Conservation (phyloP, 2,329 filamentous ascomycete genomes). For the Nemania serpens region DNA sequence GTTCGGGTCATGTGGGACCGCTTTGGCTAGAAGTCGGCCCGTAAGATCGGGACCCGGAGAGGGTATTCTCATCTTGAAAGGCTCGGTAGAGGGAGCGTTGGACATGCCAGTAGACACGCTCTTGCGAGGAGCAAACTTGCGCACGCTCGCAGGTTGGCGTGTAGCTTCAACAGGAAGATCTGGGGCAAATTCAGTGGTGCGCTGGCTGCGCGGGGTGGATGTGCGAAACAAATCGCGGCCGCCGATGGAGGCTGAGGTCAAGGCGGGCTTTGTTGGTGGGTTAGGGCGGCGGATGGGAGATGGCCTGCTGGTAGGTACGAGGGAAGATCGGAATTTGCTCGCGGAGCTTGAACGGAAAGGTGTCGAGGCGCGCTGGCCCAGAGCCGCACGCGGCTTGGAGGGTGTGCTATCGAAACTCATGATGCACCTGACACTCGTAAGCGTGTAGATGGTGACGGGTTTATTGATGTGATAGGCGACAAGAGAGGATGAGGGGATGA, state of each 20-base stretch:
- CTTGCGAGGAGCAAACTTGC: constrained; percentile 43
- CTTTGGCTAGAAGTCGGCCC: constrained; percentile 58
- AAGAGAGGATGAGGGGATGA: not conserved
- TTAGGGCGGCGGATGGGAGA: constrained; percentile 34
- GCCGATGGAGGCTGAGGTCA: constrained; percentile 28
- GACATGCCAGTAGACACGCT: constrained; percentile 55
- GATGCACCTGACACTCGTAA: constrained; percentile 22
- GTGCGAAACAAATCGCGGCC: constrained; percentile 41
- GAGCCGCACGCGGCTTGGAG: constrained; percentile 37
- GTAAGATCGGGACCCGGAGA: constrained; percentile 61
- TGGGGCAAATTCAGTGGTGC: constrained; percentile 38
- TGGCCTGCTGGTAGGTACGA: constrained; percentile 39
- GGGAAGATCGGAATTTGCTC: constrained; percentile 42
- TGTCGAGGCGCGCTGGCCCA: constrained; percentile 39
- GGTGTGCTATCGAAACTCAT: constrained; percentile 39
- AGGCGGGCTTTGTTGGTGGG: constrained; percentile 30
- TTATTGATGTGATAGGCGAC: not conserved
- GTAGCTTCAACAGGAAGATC: constrained; percentile 36
- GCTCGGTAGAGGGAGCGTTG: constrained; percentile 54
- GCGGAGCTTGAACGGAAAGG: constrained; percentile 38
- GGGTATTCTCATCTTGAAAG: constrained; percentile 63
- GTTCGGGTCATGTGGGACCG: constrained; percentile 58
- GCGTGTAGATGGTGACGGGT: not conserved
- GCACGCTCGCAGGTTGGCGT: constrained; percentile 31
- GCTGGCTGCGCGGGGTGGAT: constrained; percentile 36